Percentiles rank a stretch among this genome's conserved stretches.
Evolutionary conservation across 768 basidiomycete species (phyloP).

Genomic region (Kwoniella botswanensis): DNA sequence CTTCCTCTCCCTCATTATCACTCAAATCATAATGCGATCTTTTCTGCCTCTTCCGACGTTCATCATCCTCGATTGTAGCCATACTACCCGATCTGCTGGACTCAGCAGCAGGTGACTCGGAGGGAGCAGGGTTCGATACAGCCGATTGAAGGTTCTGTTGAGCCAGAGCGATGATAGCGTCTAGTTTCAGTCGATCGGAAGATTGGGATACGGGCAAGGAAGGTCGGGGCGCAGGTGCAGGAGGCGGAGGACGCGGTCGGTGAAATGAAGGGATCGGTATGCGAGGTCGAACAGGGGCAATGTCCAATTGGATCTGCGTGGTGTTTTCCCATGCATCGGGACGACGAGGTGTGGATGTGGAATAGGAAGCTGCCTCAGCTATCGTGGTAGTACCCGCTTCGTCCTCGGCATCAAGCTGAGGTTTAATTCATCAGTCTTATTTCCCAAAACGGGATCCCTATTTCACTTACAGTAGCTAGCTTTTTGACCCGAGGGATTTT

Average conservation of each 20-base stretch:
- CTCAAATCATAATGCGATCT: constrained; percentile 26
- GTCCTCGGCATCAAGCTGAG: constrained; percentile 51
- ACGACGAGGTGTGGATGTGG: constrained; percentile 25
- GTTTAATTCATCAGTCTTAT: not conserved
- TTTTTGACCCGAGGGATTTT: constrained; percentile 45
- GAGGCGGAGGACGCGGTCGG: constrained; percentile 39
- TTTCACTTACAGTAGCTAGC: constrained; percentile 39
- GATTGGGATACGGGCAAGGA: constrained; percentile 19
- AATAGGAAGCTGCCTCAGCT: constrained; percentile 33
- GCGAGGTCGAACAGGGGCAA: constrained; percentile 47
- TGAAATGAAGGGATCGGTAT: constrained; percentile 35
- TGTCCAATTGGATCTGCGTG: constrained; percentile 31
- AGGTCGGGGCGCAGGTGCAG: constrained; percentile 12
- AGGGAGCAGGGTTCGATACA: constrained; percentile 6
- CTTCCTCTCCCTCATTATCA: constrained; percentile 14
- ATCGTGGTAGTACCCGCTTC: constrained; percentile 52
- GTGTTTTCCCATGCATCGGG: constrained; percentile 47
- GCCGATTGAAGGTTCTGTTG: constrained; percentile 44
- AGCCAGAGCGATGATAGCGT: constrained; percentile 59
- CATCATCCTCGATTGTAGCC: constrained; percentile 19
- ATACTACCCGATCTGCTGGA: constrained; percentile 37
- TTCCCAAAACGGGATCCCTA: constrained; percentile 56
- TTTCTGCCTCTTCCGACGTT: constrained; percentile 63
- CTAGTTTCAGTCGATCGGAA: constrained; percentile 43
- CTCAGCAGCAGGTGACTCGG: constrained; percentile 33